Evolutionary conservation across 2,329 filamentous ascomycete species (phyloP), one percentile per base, ranked within the genome.

Genomic region (Clarireedia homoeocarpa): DNA sequence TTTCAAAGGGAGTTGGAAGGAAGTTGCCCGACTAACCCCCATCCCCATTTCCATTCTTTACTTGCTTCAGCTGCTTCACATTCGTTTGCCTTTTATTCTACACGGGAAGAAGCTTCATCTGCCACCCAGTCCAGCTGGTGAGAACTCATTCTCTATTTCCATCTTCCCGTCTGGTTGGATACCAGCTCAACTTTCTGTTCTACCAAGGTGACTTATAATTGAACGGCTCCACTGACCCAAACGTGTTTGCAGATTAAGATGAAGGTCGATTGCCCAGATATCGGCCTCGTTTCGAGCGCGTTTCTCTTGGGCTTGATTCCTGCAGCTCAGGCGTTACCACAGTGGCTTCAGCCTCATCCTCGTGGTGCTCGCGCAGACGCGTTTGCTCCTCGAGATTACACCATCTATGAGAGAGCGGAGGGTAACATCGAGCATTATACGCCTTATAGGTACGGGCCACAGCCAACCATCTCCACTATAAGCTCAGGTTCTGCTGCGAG

Each of bases 401-500:
- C 44, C 23, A 61, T 62, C 15, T 67, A 67, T 55, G 59, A 59
- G 27, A 45, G 44, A 48, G 56, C 55, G 27, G 53, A 58, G 17
- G 40, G 39, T n/a, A 48, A 40, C 10, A 59, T 61, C 51, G 64
- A 60, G 9, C 57, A 55, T n/a, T 68, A 68, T 54, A 61, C 59
- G 7, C 65, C 63, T 50, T 58, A 55, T 38, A 63, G 62, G 12
- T 61, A 63, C 56, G 66, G 66, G 24, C 66, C 66, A 50, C 57
- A 58, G 34, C 65, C 66, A 27, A 67, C 65, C 20, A 40, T 62
- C 27, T 42, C 55, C 15, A 56, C 50, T n/a, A 54, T 26, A 17
- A 36, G 20, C 3, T 34, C 30, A 5, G 30, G 40, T 24, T 57
- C 56, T 10, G 23, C 51, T 14, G 34, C 56, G 30, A 61, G 26